Evolutionary conservation across 192 early-diverging fungal genomes (phyloP).

Genomic region (Neocallimastix lanati): DNA sequence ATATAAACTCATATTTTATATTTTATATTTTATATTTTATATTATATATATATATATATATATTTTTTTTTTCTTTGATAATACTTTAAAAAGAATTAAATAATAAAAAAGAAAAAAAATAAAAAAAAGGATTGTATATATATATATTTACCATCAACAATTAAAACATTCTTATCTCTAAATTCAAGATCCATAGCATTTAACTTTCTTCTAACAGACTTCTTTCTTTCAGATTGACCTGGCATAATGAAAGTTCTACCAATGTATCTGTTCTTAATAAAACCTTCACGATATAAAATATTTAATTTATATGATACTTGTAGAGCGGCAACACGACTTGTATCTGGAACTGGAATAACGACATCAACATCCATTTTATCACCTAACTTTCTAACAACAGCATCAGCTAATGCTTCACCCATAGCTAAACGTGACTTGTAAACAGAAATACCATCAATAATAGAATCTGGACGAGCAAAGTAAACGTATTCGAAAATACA

Average conservation of each 20-base stretch:
- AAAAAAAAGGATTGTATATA: background rate
- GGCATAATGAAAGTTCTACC: slow-evolving; percentile 99
- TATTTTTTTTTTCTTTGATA: no score
- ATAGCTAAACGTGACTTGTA: slow-evolving; percentile 94
- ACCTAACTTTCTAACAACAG: slow-evolving; percentile 57
- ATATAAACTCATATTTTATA: no score
- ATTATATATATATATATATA: no score
- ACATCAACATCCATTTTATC: slow-evolving; percentile 77
- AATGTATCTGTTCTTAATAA: slow-evolving; percentile 98
- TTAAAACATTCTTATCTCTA: slow-evolving; percentile 81
- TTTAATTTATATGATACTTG: slow-evolving; percentile 79
- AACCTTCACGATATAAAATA: slow-evolving; percentile 90
- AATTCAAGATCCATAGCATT: slow-evolving; percentile 98
- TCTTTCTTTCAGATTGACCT: slow-evolving; percentile 51
- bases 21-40: no score
- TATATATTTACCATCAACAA: slow-evolving; percentile 66
- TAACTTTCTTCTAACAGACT: slow-evolving; percentile 89
- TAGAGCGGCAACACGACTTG: slow-evolving; percentile 81
- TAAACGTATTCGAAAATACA: slow-evolving; percentile 99
- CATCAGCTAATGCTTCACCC: slow-evolving; percentile 86
- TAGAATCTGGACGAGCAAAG: slow-evolving; percentile 96
- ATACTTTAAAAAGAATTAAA: no score
- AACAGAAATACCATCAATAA: slow-evolving; percentile 95
- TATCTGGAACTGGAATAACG: slow-evolving; percentile 96
- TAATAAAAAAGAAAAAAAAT: background rate